Conservation (phyloP, 2,329 filamentous ascomycete genomes). For the Paraconiothyrium sp. region DNA sequence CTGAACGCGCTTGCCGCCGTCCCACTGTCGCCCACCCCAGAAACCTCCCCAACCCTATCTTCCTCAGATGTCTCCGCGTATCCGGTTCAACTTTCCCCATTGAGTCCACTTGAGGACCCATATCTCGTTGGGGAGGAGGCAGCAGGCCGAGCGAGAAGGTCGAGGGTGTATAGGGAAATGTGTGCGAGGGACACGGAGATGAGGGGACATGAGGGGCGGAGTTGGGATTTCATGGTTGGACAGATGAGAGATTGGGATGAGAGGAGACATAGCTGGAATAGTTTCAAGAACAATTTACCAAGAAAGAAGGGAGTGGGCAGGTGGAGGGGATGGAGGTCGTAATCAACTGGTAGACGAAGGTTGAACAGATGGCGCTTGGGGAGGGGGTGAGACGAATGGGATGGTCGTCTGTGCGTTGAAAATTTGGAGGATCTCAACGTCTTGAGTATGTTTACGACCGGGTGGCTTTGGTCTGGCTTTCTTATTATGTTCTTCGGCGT, state of each 20-base stretch:
- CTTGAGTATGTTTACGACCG: too few species aligned
- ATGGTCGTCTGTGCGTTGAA: background rate
- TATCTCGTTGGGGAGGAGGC: conserved; percentile 73
- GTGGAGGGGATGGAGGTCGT: conserved; percentile 21
- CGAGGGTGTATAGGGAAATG: conserved; percentile 63
- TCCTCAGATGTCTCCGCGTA: conserved; percentile 24
- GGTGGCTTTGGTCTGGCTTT: too few species aligned
- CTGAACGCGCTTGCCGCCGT: conserved; percentile 30
- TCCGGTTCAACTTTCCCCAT: conserved; percentile 32
- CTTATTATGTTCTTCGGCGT: too few species aligned
- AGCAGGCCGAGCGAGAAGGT: conserved; percentile 65
- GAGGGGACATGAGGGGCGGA: conserved; percentile 43
- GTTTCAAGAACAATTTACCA: conserved; percentile 26
- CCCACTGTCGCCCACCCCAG: conserved; percentile 17
- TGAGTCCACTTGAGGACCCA: conserved; percentile 71
- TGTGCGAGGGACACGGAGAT: conserved; percentile 44
- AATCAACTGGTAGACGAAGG: background rate
- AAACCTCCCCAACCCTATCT: conserved; percentile 20
- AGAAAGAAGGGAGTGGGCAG: conserved; percentile 23
- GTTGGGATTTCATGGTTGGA: conserved; percentile 54
- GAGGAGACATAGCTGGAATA: conserved; percentile 32
- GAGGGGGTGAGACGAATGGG: background rate
- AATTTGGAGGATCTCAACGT: too few species aligned
- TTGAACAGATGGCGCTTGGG: background rate
- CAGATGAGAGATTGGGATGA: conserved; percentile 57